Evolutionary conservation across 768 basidiomycete species (phyloP).

Genomic region (Suillus luteus): DNA sequence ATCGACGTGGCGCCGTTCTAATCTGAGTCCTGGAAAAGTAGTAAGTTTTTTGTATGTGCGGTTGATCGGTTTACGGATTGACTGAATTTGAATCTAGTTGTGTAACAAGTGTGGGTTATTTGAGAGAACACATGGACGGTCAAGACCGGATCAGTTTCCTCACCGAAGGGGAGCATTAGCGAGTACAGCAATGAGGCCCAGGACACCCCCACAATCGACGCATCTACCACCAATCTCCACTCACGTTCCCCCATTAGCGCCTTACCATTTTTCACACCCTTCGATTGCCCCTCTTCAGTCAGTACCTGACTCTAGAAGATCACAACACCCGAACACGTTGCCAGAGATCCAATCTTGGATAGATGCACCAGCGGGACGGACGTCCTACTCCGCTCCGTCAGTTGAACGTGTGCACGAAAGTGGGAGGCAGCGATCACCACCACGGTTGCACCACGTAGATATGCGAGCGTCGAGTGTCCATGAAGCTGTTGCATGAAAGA

Average conservation of each 20-base stretch:
- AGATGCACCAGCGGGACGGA: slow-evolving; percentile 34
- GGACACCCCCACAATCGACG: slow-evolving; percentile 49
- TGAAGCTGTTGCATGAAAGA: slow-evolving; percentile 31
- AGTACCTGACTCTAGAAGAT: slow-evolving; percentile 37
- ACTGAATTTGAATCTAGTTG: slow-evolving; percentile 29
- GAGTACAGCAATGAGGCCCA: slow-evolving; percentile 47
- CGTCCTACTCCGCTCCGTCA: slow-evolving; percentile 28
- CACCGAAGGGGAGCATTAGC: slow-evolving; percentile 76
- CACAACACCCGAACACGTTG: slow-evolving; percentile 39
- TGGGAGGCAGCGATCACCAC: slow-evolving; percentile 34
- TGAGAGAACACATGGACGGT: slow-evolving; percentile 77
- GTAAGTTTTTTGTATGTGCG: slow-evolving; percentile 31
- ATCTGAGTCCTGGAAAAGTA: slow-evolving; percentile 81
- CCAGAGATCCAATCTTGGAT: slow-evolving; percentile 54
- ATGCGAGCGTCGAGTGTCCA: slow-evolving; percentile 33
- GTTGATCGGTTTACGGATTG: slow-evolving; percentile 1
- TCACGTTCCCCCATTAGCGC: slow-evolving; percentile 41
- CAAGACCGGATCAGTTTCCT: slow-evolving; percentile 79
- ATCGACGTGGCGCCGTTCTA: slow-evolving; percentile 77
- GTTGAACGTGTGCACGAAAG: slow-evolving; percentile 36
- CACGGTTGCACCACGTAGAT: slow-evolving; percentile 36
- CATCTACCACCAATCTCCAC: slow-evolving; percentile 49
- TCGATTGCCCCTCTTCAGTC: slow-evolving; percentile 49
- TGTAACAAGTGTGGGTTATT: slow-evolving; percentile 76
- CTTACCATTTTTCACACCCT: slow-evolving; percentile 54